Evolutionary conservation across 129 eudicot species (phyloP).

Genomic region (Apium graveolens): DNA sequence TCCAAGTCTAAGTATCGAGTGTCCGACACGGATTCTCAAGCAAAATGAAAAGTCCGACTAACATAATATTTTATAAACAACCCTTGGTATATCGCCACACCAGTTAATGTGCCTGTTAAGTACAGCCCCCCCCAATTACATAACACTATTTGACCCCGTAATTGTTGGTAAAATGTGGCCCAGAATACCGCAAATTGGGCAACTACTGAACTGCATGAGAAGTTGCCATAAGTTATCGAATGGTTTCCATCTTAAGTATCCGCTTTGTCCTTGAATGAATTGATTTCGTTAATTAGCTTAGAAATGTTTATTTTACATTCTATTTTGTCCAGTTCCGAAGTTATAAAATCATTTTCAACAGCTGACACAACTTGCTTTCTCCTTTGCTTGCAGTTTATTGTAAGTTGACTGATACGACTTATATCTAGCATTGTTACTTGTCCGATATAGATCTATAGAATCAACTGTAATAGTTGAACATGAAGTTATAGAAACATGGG

Average conservation of each 20-base stretch:
- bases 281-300: not conserved
- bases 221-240: not conserved
- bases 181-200: not conserved
- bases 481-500: not conserved
- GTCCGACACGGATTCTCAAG: no score
- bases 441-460: not conserved
- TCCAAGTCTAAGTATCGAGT: no score
- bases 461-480: not conserved
- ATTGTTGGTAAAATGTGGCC: not conserved
- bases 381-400: not conserved
- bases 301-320: not conserved
- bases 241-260: not conserved
- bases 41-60: no score
- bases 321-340: not conserved
- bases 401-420: not conserved
- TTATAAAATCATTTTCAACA: not conserved
- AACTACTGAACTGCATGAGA: not conserved
- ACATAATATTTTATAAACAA: not conserved
- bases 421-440: not conserved
- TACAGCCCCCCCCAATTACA: not conserved
- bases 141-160: not conserved
- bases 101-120: not conserved
- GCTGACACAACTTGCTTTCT: not conserved
- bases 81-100: not conserved
- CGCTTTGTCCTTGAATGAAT: not conserved